These are phyloP conservation scores for Myriosclerotinia duriaeana DNA, from an alignment of 2,329 filamentous ascomycete species.

Conservation along the genomic window DNA sequence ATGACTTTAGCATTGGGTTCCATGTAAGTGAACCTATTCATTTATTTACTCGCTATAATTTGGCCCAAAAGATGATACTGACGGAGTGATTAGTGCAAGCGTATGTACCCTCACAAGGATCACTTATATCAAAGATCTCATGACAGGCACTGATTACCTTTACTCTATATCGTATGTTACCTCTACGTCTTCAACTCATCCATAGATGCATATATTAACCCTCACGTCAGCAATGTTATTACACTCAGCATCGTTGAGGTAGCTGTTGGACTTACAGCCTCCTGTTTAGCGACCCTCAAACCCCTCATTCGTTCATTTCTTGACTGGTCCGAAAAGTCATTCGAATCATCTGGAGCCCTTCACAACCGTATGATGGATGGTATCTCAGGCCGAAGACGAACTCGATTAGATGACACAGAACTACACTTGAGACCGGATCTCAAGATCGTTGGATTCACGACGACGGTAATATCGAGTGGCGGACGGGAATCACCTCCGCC, in stretches of 20 bases:
- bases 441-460: slow-evolving; percentile 17
- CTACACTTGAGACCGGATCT: slow-evolving; percentile 13
- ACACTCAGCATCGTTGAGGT: slow-evolving; percentile 32
- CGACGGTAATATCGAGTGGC: slow-evolving; percentile 20
- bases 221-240: neutral
- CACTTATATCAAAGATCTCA: slow-evolving; percentile 33
- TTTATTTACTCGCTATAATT: neutral
- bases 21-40: slow-evolving; percentile 39
- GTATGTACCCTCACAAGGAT: slow-evolving; percentile 38
- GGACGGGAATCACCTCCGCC: slow-evolving; percentile 9
- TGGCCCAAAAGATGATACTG: slow-evolving; percentile 6
- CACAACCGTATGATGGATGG: slow-evolving; percentile 8
- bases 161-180: slow-evolving; percentile 32
- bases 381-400: neutral
- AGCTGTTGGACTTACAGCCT: slow-evolving; percentile 34
- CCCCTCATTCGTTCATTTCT: slow-evolving; percentile 34
- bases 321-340: slow-evolving; percentile 19
- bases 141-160: slow-evolving; percentile 32
- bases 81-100: slow-evolving; percentile 29
- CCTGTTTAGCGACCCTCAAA: slow-evolving; percentile 33
- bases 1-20: slow-evolving; percentile 41
- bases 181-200: slow-evolving; percentile 25
- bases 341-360: neutral
- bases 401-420: neutral
- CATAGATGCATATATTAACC: neutral